These are phyloP conservation scores for Paxillus involutus DNA, from an alignment of 768 basidiomycete genomes.

Conservation along the genomic window DNA sequence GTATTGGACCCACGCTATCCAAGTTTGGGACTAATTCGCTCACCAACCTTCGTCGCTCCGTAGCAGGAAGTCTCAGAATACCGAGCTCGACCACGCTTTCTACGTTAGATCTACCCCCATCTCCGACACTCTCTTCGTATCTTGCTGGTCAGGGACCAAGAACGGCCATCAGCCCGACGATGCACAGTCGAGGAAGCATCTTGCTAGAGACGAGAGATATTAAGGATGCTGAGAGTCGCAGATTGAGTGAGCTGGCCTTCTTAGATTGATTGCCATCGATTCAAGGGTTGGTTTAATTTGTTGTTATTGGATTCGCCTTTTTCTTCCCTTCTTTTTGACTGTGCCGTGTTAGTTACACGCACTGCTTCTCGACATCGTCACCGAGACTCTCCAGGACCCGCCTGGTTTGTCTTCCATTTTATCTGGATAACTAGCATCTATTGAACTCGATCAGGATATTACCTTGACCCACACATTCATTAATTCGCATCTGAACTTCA, in stretches of 20 bases:
- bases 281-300: background rate
- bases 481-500: conserved; percentile 6
- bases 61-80: conserved; percentile 32
- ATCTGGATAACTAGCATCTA: conserved; percentile 5
- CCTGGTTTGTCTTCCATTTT: background rate
- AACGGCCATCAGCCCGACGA: conserved; percentile 52
- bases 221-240: conserved; percentile 65
- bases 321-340: background rate
- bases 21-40: conserved; percentile 38
- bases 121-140: conserved; percentile 29
- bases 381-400: background rate
- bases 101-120: conserved; percentile 36
- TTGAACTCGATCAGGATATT: background rate
- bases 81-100: conserved; percentile 20
- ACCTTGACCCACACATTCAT: conserved; percentile 2
- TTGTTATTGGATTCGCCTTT: background rate
- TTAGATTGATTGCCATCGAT: conserved; percentile 32
- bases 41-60: conserved; percentile 45
- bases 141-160: conserved; percentile 26
- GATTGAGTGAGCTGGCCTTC: conserved; percentile 74
- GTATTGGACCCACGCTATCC: conserved; percentile 13
- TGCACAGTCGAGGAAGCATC: conserved; percentile 61
- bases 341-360: background rate
- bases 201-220: conserved; percentile 51
- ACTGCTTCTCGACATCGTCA: background rate